Base-by-base conservation (phyloP, 768 basidiomycete genomes). In the Dentipellis sp. region DNA sequence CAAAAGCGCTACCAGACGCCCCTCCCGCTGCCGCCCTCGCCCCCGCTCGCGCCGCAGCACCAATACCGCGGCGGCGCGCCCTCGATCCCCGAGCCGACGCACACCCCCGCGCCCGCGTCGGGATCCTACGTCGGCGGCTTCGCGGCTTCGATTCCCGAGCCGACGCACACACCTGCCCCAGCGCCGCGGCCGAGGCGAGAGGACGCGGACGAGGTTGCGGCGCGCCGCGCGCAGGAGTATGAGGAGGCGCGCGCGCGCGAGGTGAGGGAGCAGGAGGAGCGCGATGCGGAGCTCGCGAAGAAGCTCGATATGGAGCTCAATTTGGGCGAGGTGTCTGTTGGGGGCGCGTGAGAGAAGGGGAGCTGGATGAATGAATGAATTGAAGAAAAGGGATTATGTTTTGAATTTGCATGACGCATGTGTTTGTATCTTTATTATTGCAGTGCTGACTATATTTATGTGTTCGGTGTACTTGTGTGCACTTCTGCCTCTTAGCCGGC, bases 1-100 rank as follows among this genome's bases (percentile, higher is more conserved):
- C 64, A 70, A 38, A 67, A 66, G 19, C 76, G 81, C 17, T 84
- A 84, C 65, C 73, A 75, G 47, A 69, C 75, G 0, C 80, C 83
- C 14, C 67, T 83, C 14, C 81, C 81, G 3, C 71, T 82, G 9
- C 82, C 82, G 34, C 40, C 52, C 4, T 22, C 11, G 10, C 55
- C 10, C 38, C 38, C 23, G 35, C 12, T 21, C 55, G 29, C n/a
- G 49, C 21, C 16, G 34, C 21, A 29, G 29, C 6, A 29, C 29
- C 29, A 29, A 6, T 29, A 29, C 29, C 29, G 29, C 29, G 29
- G 29, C 6, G 29, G 29, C 6, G 29, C 29, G 19, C 36, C 46
- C 1, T 14, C 17, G 11, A 6, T 52, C 17, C 42, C 19, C 6
- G 36, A 34, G 39, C 38, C 14, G 36, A 50, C 55, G 14, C 17